A percentile compares a stretch with the other conserved stretches of the same genome.
phyloP scores from a whole-genome alignment of 345 rosid genomes.

The Microcos paniculata region DNA sequence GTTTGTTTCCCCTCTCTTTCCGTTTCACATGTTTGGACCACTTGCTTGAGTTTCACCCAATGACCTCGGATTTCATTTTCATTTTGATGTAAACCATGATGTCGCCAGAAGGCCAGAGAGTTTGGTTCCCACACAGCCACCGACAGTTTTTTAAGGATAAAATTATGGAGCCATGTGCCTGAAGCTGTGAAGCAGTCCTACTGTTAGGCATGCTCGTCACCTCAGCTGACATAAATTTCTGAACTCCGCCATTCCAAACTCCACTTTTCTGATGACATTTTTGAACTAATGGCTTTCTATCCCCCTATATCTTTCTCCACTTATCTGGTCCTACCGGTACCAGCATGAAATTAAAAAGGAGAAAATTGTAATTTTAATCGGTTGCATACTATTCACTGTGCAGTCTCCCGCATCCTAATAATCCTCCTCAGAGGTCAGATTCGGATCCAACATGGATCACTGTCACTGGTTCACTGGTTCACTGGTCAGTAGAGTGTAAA shows the following conservation, averaged over 20 bases:
- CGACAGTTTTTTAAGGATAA: not conserved
- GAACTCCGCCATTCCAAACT: not conserved
- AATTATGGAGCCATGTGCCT: not conserved
- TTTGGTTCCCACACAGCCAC: not conserved
- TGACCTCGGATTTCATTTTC: not conserved
- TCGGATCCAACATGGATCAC: not conserved
- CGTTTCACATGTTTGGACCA: not conserved
- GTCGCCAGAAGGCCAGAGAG: not conserved
- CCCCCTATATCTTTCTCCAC: not conserved
- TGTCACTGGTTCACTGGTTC: no score
- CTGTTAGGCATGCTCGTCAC: not conserved
- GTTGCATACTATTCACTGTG: not conserved
- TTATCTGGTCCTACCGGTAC: not conserved
- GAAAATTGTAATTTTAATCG: not conserved
- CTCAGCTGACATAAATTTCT: not conserved
- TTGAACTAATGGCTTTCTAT: not conserved
- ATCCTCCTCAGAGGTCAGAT: no score
- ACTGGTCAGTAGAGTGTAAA: no score
- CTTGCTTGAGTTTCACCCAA: not conserved
- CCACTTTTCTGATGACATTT: not conserved
- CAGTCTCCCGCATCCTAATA: not conserved
- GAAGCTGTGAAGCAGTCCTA: not conserved
- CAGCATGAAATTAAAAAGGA: not conserved
- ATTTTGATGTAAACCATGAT: not conserved
- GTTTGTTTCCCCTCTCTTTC: not conserved